These are phyloP conservation scores for Amoeboaphelidium protococcarum DNA, from an alignment of 371 early-diverging fungal species.

Conservation along the genomic window DNA sequence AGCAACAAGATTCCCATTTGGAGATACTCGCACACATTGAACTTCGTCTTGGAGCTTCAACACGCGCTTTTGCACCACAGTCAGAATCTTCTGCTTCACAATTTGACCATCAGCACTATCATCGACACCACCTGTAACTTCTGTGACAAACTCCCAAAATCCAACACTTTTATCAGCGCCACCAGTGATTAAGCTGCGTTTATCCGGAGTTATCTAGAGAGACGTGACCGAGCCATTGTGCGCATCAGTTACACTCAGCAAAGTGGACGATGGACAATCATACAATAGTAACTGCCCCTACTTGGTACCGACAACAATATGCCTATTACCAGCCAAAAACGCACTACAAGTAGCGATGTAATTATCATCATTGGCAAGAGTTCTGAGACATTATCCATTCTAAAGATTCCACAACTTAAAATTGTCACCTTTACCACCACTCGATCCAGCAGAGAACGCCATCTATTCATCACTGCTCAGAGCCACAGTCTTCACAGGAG, in stretches of 20 bases:
- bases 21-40: constrained; percentile 52
- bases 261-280: constrained; percentile 47
- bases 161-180: constrained; percentile 81
- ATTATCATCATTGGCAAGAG: constrained; percentile 41
- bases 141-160: constrained; percentile 92
- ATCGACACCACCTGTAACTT: background rate
- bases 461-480: constrained; percentile 62
- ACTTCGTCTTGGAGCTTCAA: constrained; percentile 81
- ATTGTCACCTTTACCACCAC: constrained; percentile 16
- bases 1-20: constrained; percentile 58
- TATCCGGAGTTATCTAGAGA: constrained; percentile 58
- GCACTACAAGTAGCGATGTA: constrained; percentile 50
- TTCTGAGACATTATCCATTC: constrained; percentile 49
- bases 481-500: constrained; percentile 58
- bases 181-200: constrained; percentile 65
- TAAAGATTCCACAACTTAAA: constrained; percentile 70
- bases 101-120: background rate
- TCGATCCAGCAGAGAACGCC: constrained; percentile 42
- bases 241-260: constrained; percentile 56
- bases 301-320: constrained; percentile 70
- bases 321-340: constrained; percentile 71
- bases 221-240: constrained; percentile 70
- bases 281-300: constrained; percentile 59
- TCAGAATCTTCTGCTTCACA: constrained; percentile 25
- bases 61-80: constrained; percentile 58